Evolutionary conservation across 495 filamentous ascomycete genomes (phyloP), one percentile per base, ranked within the genome.

Genomic region (Zalerion maritima): DNA sequence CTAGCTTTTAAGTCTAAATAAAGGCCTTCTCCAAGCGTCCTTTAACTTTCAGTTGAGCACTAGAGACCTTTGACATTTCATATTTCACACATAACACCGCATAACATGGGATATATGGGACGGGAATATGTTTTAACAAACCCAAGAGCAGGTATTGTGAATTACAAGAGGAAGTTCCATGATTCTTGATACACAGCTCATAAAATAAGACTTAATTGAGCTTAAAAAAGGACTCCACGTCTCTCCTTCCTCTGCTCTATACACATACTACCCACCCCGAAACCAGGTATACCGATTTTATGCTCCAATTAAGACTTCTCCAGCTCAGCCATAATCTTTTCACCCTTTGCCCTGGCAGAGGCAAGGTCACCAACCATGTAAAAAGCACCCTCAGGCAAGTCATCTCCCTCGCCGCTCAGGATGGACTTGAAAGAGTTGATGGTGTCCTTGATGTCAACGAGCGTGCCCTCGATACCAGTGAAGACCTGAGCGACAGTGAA

Each of bases 401-500:
- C 78, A 60, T 97, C 89, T 66, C 73, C 79, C 67, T 92, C 85
- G 52, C 89, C 91, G 54, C 66, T 71, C 58, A 97, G 80, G 64
- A 97, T 94, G 43, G 81, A 71, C 81, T 96, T 89, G 82, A 97
- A 97, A 36, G 78, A 85, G 50, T 66, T 49, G 46, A 97, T 94
- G 59, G 89, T 97, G 64, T 93, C 86, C 77, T 97, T 96, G 37
- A 97, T 66, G 62, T 94, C 83, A 47, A 97, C 89, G 29, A 97
- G 75, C 60, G 71, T 73, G 63, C 89, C 89, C 75, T 94, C 80
- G 63, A 94, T 94, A 82, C 87, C 78, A 62, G 85, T 94, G 77
- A 94, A 94, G 43, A 93, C 86, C 66, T 94, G 81, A 49, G 87
- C 87, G 49, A 96, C 89, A 36, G 89, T 86, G 78, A 97, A 97